These are phyloP conservation scores for Pythium grandisporangium DNA, from an alignment of 352 stramenopile species.

Conservation along the genomic window DNA sequence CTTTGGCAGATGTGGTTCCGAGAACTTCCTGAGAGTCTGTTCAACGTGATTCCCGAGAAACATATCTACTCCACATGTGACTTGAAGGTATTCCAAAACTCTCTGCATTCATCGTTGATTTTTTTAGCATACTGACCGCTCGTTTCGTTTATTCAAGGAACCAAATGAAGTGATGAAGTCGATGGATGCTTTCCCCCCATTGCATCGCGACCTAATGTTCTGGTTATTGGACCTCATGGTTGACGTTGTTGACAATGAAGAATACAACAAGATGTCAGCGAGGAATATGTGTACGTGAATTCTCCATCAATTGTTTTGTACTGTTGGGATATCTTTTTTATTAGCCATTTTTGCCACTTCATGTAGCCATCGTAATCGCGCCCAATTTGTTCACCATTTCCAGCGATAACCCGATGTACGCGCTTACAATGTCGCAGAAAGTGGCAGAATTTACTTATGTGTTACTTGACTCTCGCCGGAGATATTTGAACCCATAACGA, in stretches of 20 bases:
- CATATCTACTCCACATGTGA: slow-evolving; percentile 41
- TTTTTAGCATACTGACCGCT: no score
- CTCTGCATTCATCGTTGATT: no score
- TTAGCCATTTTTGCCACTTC: not conserved
- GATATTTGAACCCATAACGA: slow-evolving; percentile 2
- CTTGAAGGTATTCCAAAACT: slow-evolving; percentile 34
- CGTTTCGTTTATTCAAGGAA: slow-evolving; percentile 18
- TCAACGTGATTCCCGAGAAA: slow-evolving; percentile 58
- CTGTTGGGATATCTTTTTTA: not conserved
- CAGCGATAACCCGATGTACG: slow-evolving; percentile 57
- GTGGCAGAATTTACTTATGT: slow-evolving; percentile 53
- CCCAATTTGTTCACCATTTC: slow-evolving; percentile 69
- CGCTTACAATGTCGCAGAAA: slow-evolving; percentile 63
- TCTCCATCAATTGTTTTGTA: not conserved
- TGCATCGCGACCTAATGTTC: slow-evolving; percentile 32
- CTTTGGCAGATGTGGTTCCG: slow-evolving; percentile 57
- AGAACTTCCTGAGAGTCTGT: slow-evolving; percentile 61
- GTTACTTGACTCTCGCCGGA: slow-evolving; percentile 32
- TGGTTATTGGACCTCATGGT: slow-evolving; percentile 77
- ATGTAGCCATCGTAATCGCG: slow-evolving; percentile 66
- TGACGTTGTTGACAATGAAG: slow-evolving; percentile 39
- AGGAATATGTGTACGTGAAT: slow-evolving; percentile 61
- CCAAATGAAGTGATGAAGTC: slow-evolving; percentile 18
- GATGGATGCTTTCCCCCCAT: slow-evolving; percentile 22
- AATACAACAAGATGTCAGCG: slow-evolving; percentile 69